These are phyloP conservation scores for Blastomyces emzantsi DNA, from an alignment of 2,329 filamentous ascomycete species.

Conservation along the genomic window DNA sequence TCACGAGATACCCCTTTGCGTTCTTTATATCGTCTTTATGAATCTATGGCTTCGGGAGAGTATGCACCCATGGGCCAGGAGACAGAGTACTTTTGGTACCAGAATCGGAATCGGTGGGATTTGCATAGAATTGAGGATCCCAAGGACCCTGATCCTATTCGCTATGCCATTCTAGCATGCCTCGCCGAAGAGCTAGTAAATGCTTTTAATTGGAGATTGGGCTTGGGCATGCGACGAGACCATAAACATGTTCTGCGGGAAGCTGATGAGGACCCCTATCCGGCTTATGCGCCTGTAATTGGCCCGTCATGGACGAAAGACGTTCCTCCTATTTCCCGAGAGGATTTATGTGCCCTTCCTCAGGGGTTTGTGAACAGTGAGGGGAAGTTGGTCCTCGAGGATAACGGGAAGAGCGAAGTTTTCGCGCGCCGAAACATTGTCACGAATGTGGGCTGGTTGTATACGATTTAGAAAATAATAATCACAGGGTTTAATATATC, in stretches of 20 bases:
- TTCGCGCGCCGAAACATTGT: slow-evolving; percentile 18
- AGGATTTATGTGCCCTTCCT: slow-evolving; percentile 9
- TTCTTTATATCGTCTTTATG: slow-evolving; percentile 23
- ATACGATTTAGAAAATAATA: slow-evolving; percentile 17
- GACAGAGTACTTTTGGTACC: slow-evolving; percentile 24
- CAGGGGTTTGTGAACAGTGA: slow-evolving; percentile 10
- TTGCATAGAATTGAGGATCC: slow-evolving; percentile 22
- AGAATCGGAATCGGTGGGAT: slow-evolving; percentile 17
- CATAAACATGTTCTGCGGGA: slow-evolving; percentile 17
- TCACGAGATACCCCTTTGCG: slow-evolving; percentile 21
- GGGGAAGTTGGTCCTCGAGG: slow-evolving; percentile 16
- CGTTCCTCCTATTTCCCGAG: slow-evolving; percentile 14
- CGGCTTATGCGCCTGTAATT: slow-evolving; percentile 15
- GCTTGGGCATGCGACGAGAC: slow-evolving; percentile 19
- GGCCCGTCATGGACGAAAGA: slow-evolving; percentile 19
- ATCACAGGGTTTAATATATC: background rate
- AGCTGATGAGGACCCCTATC: slow-evolving; percentile 14
- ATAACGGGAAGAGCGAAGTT: slow-evolving; percentile 13
- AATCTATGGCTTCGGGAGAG: slow-evolving; percentile 19
- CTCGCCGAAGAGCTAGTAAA: slow-evolving; percentile 21
- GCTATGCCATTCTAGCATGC: slow-evolving; percentile 24
- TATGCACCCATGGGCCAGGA: slow-evolving; percentile 18
- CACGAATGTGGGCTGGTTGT: slow-evolving; percentile 18
- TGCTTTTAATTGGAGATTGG: slow-evolving; percentile 23
- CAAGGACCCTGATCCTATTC: slow-evolving; percentile 21